Evolutionary conservation across 2,329 filamentous ascomycete species (phyloP).

Genomic region (Ophiocordyceps camponoti-leonardi): DNA sequence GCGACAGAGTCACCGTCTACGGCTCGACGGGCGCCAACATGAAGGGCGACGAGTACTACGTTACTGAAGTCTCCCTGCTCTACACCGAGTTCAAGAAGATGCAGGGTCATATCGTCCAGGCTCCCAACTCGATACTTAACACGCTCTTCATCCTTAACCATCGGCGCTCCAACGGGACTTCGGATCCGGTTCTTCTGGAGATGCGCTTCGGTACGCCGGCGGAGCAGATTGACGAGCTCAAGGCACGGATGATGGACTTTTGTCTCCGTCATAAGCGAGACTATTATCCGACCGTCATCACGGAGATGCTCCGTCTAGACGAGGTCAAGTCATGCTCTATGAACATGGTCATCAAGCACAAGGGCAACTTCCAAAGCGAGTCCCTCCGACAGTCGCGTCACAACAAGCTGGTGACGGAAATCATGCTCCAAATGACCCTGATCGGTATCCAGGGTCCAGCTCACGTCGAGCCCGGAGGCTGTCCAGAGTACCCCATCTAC

Average conservation of each 20-base stretch:
- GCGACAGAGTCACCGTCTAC: constrained; percentile 82
- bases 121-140: constrained; percentile 87
- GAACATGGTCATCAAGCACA: constrained; percentile 95
- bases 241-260: constrained; percentile 66
- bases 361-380: constrained; percentile 93
- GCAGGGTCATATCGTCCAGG: constrained; percentile 91
- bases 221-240: constrained; percentile 67
- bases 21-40: constrained; percentile 69
- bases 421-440: constrained; percentile 74
- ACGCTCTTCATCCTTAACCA: constrained; percentile 91
- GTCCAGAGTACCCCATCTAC: constrained; percentile 49
- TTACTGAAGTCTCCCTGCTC: constrained; percentile 80
- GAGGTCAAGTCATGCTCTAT: constrained; percentile 75
- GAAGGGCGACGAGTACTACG: constrained; percentile 84
- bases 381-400: constrained; percentile 73
- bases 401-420: constrained; percentile 84
- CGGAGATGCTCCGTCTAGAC: constrained; percentile 62
- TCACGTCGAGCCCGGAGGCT: constrained; percentile 45
- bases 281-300: constrained; percentile 72
- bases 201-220: constrained; percentile 81
- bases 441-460: constrained; percentile 69
- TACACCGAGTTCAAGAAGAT: constrained; percentile 99
- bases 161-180: constrained; percentile 71
- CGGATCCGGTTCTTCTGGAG: constrained; percentile 67
- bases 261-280: constrained; percentile 76